Conservation (phyloP, 768 basidiomycete species). For the Zangia roseola region DNA sequence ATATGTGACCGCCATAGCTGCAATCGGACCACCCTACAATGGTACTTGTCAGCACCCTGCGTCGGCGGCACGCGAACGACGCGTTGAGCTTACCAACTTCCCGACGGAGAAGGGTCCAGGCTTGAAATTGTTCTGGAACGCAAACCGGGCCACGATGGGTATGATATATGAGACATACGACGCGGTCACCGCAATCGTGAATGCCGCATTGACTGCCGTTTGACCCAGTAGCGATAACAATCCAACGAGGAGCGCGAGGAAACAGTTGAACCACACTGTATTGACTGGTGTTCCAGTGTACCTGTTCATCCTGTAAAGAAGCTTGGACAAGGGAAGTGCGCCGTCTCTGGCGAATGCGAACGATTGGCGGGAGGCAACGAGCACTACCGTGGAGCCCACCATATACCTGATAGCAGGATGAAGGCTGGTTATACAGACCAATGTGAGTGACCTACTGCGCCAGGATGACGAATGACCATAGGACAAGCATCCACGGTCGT, state of each 20-base stretch:
- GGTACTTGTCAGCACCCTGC: too few species aligned
- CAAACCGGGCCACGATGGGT: constrained; percentile 47
- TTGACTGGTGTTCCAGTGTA: constrained; percentile 54
- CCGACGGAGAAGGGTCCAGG: constrained; percentile 49
- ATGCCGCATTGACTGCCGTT: constrained; percentile 55
- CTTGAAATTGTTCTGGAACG: constrained; percentile 42
- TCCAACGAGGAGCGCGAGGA: constrained; percentile 45
- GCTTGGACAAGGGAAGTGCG: constrained; percentile 53
- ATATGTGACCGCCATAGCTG: constrained; percentile 52
- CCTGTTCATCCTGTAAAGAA: constrained; percentile 51
- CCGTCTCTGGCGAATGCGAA: constrained; percentile 60
- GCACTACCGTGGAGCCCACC: constrained; percentile 42
- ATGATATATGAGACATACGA: constrained; percentile 44
- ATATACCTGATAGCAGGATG: constrained; percentile 32
- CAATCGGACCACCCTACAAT: constrained; percentile 51
- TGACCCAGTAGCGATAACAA: constrained; percentile 53
- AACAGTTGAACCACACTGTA: constrained; percentile 53
- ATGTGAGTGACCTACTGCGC: constrained; percentile 34
- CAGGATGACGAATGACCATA: constrained; percentile 54
- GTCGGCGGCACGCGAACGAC: too few species aligned
- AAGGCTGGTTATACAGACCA: not conserved
- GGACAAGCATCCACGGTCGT: constrained; percentile 38
- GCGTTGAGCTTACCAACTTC: constrained; percentile 17
- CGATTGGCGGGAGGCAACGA: constrained; percentile 50
- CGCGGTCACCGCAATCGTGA: constrained; percentile 43